phyloP scores from a whole-genome alignment of 1,139 yeast genomes.

The Pneumocystis canis region DNA sequence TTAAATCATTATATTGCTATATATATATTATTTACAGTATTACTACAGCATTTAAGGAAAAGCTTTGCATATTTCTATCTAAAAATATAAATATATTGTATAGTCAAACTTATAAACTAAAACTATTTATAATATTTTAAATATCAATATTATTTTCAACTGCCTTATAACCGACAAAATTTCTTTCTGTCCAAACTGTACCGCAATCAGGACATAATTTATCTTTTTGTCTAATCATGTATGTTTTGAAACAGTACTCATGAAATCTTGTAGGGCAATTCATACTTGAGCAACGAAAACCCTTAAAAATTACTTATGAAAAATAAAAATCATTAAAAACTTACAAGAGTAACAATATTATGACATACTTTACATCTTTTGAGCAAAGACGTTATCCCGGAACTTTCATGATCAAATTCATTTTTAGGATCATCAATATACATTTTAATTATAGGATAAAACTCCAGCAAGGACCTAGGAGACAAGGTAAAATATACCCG shows the following conservation, averaged over 20 bases:
- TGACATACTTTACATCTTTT: neutral
- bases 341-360: neutral
- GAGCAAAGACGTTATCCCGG: neutral
- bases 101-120: neutral
- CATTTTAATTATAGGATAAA: conserved; percentile 1
- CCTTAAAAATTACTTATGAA: neutral
- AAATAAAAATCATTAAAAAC: neutral
- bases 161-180: neutral
- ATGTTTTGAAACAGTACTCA: neutral
- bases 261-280: neutral
- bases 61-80: neutral
- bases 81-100: neutral
- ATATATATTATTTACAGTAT: neutral
- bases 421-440: conserved; percentile 3
- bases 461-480: conserved; percentile 1
- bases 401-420: neutral
- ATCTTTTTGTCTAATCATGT: neutral
- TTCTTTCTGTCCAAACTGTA: neutral
- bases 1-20: neutral
- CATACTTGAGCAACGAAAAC: neutral
- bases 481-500: neutral
- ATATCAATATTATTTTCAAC: neutral
- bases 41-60: neutral
- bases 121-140: neutral
- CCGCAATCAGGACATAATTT: neutral